phyloP scores from a whole-genome alignment of 177 flowering plant genomes.

The Vitis hybrid region DNA sequence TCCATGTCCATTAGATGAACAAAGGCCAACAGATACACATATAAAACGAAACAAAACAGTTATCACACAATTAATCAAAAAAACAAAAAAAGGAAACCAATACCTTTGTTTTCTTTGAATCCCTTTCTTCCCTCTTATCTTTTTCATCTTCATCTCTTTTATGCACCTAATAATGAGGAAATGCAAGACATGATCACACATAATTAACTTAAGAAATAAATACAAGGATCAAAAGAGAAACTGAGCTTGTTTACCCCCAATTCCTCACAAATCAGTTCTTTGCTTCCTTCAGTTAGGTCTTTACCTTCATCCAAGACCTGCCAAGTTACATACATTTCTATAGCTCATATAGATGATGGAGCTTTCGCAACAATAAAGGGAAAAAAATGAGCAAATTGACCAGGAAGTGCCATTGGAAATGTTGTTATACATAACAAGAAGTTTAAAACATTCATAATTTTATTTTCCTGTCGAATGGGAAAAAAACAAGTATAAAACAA shows the following conservation, averaged over 20 bases:
- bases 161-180: constrained; percentile 15
- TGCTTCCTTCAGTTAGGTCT: constrained; percentile 6
- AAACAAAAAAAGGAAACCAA: background rate
- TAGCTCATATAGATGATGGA: background rate
- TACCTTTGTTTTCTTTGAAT: constrained; percentile 42
- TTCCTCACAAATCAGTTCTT: constrained; percentile 4
- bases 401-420: too few relatives aligned
- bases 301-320: constrained; percentile 10
- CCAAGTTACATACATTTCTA: background rate
- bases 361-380: background rate
- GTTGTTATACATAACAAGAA: too few relatives aligned
- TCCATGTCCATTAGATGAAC: too few relatives aligned
- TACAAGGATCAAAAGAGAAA: background rate
- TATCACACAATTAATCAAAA: background rate
- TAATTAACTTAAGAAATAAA: background rate
- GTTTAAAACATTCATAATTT: background rate
- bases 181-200: background rate
- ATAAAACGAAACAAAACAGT: background rate
- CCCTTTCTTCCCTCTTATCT: constrained; percentile 21
- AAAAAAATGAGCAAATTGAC: background rate
- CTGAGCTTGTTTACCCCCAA: constrained; percentile 8
- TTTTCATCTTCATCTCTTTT: constrained; percentile 18
- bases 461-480: background rate
- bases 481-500: too few relatives aligned
- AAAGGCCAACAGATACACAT: too few relatives aligned